A percentile compares a stretch with the other conserved stretches of the same genome.
These are phyloP conservation scores for Inosperma sp. DNA, from an alignment of 768 basidiomycete genomes.

Conservation along the genomic window DNA sequence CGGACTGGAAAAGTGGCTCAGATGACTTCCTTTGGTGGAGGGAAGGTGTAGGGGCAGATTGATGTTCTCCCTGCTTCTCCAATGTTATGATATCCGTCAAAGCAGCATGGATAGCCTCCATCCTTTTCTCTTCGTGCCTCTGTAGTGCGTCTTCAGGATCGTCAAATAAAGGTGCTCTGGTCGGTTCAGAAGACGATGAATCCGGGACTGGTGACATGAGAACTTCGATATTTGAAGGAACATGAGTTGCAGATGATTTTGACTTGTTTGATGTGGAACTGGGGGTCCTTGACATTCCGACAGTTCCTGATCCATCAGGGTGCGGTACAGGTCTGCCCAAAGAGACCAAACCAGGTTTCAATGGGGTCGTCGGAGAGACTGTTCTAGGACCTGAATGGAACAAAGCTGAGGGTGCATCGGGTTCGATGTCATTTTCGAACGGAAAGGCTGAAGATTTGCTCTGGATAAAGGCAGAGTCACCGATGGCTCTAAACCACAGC, in stretches of 20 bases:
- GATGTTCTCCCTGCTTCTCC: conserved; percentile 44
- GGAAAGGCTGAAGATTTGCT: conserved; percentile 21
- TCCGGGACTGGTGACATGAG: conserved; percentile 72
- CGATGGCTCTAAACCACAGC: conserved; percentile 86
- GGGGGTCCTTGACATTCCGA: conserved; percentile 37
- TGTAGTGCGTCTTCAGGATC: conserved; percentile 71
- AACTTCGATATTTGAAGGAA: conserved; percentile 65
- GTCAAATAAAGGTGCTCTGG: conserved; percentile 74
- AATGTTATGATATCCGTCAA: conserved; percentile 92
- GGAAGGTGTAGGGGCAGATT: conserved; percentile 12
- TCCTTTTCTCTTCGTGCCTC: conserved; percentile 72
- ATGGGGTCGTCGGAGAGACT: conserved; percentile 11
- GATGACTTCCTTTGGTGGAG: conserved; percentile 17
- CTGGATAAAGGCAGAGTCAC: conserved; percentile 52
- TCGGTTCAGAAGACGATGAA: conserved; percentile 41
- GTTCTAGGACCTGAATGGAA: conserved; percentile 10
- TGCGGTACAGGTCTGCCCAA: conserved; percentile 23
- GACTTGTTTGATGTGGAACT: conserved; percentile 41
- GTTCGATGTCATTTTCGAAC: conserved; percentile 16
- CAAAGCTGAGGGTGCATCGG: conserved; percentile 8
- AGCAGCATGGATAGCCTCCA: conserved; percentile 96
- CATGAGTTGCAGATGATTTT: conserved; percentile 21
- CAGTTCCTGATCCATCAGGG: conserved; percentile 36
- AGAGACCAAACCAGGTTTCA: conserved; percentile 15
- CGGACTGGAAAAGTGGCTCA: conserved; percentile 25